Base-by-base conservation (phyloP, 1,139 yeast species). In the Wickerhamomyces sp. region DNA sequence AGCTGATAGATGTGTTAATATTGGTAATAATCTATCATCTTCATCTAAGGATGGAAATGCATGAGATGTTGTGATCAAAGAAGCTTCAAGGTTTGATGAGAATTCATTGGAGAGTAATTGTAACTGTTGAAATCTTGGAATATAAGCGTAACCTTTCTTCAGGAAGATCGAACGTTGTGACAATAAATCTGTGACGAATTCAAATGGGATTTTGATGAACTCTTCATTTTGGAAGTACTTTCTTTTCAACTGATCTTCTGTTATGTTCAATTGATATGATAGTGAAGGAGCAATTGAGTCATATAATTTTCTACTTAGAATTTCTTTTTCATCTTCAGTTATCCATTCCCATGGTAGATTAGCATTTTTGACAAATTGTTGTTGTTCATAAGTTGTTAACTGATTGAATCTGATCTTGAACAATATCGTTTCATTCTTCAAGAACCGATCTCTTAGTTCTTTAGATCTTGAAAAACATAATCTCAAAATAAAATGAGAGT, bases 391-490 rank as follows among this genome's bases (percentile, higher is more conserved):
- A 0, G 78, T 72, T 42, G 85, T 85, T 53, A 87, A 72, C 59
- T 75, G 65, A 50, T 75, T 75, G 63, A 78, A 91, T 52, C 99
- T 73, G 41, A 90, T 69, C 57, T 76, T 79, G 68, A 94, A 91
- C 42, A 94, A 69, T 18, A 76, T 68, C 1, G 86, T 72, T 60
- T 93, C 99, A 40, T 89, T 80, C 54, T 80, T 78, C 37, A 87
- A 71, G 58, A 93, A 91, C 59, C 93, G 80, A 40, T 75, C 78
- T 46, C 98, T 74, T 43, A 91, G 73, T 50, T 93, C 98, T 46
- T 87, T 88, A n/a, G 85, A 79, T 51, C 96, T 78, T 60, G 98
- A 88, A 61, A 93, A 93, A 44, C 95, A 96, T 43, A 93, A 71
- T 47, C 97, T 72, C 52, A 93, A 69, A 39, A 91, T 91, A 60